These are phyloP conservation scores for Ophiosphaerella korrae DNA, from an alignment of 2,329 filamentous ascomycete genomes.

Conservation along the genomic window DNA sequence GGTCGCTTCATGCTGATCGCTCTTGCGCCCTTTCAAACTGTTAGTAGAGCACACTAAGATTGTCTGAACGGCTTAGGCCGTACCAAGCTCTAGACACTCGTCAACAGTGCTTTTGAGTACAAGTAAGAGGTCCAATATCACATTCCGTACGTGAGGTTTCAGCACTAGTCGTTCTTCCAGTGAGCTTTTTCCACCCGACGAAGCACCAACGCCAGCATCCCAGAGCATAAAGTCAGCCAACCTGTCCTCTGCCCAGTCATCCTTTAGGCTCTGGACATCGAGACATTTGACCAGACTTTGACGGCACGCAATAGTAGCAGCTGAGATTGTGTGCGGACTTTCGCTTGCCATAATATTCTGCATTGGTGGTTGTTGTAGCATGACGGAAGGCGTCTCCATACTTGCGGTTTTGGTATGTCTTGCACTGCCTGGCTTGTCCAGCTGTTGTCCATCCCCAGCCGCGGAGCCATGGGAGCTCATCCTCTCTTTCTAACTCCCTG, in stretches of 20 bases:
- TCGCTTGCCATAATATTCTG: too few species aligned
- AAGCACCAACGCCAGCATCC: neutral
- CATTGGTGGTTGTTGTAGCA: too few species aligned
- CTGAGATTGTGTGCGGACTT: too few species aligned
- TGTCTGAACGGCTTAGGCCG: too few species aligned
- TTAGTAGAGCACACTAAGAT: neutral
- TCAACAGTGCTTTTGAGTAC: neutral
- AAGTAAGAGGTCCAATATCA: neutral
- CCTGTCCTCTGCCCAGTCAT: neutral
- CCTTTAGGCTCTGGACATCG: neutral
- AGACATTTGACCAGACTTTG: neutral
- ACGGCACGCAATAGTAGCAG: neutral
- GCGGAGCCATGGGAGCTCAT: too few species aligned
- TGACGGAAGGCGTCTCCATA: too few species aligned
- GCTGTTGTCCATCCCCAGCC: too few species aligned
- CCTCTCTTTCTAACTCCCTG: too few species aligned
- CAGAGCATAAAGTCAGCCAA: neutral
- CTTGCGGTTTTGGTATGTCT: too few species aligned
- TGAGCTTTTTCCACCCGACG: neutral
- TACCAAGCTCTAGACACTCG: neutral
- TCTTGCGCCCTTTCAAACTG: too few species aligned
- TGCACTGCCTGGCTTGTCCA: too few species aligned
- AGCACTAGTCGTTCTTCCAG: neutral
- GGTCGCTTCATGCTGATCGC: too few species aligned
- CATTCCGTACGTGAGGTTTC: neutral